Percentiles rank a stretch among this genome's conserved stretches.
Evolutionary conservation across 2,329 filamentous ascomycete species (phyloP).

Genomic region (Verticillium zaregamsianum): DNA sequence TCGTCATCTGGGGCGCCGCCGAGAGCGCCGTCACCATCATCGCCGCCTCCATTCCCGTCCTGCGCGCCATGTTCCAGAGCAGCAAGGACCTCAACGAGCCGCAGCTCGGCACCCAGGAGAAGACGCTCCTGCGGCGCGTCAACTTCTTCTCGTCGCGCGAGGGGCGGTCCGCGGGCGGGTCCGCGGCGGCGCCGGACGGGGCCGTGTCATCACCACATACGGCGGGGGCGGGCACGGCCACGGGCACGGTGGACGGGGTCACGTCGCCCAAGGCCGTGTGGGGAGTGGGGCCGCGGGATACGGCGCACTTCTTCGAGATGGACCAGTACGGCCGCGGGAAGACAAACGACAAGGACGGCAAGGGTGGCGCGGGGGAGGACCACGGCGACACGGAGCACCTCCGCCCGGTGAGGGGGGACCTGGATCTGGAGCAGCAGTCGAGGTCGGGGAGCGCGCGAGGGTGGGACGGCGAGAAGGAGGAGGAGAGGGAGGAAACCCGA

Average conservation of each 20-base stretch:
- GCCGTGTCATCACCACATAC: background rate
- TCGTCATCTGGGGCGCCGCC: constrained; percentile 23
- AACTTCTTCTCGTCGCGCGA: background rate
- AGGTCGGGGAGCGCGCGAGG: background rate
- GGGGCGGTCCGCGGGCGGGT: background rate
- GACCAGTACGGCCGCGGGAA: background rate
- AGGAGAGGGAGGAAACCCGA: background rate
- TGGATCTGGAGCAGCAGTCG: background rate
- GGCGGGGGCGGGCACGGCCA: background rate
- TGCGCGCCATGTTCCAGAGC: constrained; percentile 20
- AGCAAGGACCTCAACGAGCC: constrained; percentile 1
- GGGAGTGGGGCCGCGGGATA: background rate
- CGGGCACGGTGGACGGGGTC: background rate
- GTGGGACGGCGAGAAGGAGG: background rate
- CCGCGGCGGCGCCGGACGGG: too few species aligned
- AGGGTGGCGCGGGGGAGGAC: background rate
- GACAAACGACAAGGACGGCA: background rate
- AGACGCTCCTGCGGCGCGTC: constrained; percentile 4
- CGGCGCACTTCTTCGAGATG: background rate
- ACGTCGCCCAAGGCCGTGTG: background rate
- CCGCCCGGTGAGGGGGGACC: background rate
- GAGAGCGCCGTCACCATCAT: constrained; percentile 24
- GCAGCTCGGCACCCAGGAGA: constrained; percentile 6
- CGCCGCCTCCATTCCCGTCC: constrained; percentile 26
- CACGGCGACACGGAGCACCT: background rate